These are phyloP conservation scores for Ophiosphaerella herpotricha DNA, from an alignment of 2,329 filamentous ascomycete species.

Conservation along the genomic window DNA sequence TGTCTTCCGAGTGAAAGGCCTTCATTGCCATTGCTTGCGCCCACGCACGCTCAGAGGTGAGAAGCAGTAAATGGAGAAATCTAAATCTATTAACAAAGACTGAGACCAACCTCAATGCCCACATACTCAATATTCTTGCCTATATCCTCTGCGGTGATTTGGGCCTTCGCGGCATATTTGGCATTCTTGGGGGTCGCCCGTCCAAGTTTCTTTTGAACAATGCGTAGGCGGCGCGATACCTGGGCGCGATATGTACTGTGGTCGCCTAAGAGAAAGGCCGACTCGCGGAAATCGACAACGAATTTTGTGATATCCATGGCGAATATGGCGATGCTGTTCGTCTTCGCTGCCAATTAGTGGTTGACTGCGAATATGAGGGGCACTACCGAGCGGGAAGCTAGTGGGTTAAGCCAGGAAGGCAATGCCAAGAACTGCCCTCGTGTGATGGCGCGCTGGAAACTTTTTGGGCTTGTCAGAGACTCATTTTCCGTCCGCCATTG, in stretches of 20 bases:
- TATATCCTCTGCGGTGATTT: constrained; percentile 76
- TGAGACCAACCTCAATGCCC: background rate
- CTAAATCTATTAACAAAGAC: constrained; percentile 14
- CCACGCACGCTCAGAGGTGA: constrained; percentile 90
- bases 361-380: constrained; percentile 19
- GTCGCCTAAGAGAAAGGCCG: constrained; percentile 85
- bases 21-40: constrained; percentile 97
- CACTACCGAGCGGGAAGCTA: constrained; percentile 13
- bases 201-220: constrained; percentile 81
- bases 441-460: constrained; percentile 26
- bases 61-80: constrained; percentile 65
- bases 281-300: constrained; percentile 76
- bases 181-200: constrained; percentile 82
- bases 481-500: constrained; percentile 13
- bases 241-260: constrained; percentile 83
- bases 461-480: constrained; percentile 26
- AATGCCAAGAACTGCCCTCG: constrained; percentile 14
- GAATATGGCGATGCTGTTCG: constrained; percentile 2
- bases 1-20: constrained; percentile 76
- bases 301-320: constrained; percentile 89
- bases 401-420: constrained; percentile 2
- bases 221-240: constrained; percentile 79
- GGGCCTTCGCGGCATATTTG: constrained; percentile 76
- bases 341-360: background rate
- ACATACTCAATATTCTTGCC: constrained; percentile 74